Base-by-base conservation (phyloP, 306 rosid genomes). In the Gastrolobium villosum region DNA sequence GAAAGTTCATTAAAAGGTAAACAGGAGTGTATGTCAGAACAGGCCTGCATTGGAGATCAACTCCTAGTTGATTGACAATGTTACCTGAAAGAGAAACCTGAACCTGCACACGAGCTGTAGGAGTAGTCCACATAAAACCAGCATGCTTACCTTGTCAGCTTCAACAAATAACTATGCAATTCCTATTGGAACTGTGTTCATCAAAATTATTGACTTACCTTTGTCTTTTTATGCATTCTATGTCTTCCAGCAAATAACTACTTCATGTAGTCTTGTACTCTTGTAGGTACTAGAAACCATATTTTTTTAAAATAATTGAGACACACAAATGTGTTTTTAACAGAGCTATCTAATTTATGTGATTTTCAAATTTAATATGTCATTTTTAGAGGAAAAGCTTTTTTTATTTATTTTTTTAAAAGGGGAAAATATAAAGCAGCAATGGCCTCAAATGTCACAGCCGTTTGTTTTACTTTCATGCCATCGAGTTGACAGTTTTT, bases 391-490 rank as follows among this genome's bases (percentile, higher is more conserved):
- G 65, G 31, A 46, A n/a, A 11, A 4, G 3, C 7, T 28, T 4
- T 46, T 5, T 31, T 37, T 0, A 1, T 20, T 20, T 20, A 20
- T 20, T 20, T 20, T 20, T 20, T 20, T 20, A 8, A 1, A 31
- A 56, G 10, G 1, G 7, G 1, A 13, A 31, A 36, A 30, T 5
- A 2, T 54, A 41, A 34, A 2, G 52, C 31, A 20, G 32, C 32
- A 11, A 32, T 15, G 10, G 56, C n/a, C 53, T 20, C n/a, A 41
- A 54, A 53, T 66, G 39, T 34, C 15, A 49, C 9, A 41, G 39
- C 36, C 52, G 45, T 37, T 9, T 76, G 52, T 20, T 67, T 67
- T 67, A 48, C 11, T 3, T 52, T 30, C 54, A 7, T 65, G 32
- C 53, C 34, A 55, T 65, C 13, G 60, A 41, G n/a, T 65, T 52